Evolutionary conservation across 257 asterid genomes (phyloP), one percentile per base, ranked within the genome.

Genomic region (Jaltomata sinuosa): DNA sequence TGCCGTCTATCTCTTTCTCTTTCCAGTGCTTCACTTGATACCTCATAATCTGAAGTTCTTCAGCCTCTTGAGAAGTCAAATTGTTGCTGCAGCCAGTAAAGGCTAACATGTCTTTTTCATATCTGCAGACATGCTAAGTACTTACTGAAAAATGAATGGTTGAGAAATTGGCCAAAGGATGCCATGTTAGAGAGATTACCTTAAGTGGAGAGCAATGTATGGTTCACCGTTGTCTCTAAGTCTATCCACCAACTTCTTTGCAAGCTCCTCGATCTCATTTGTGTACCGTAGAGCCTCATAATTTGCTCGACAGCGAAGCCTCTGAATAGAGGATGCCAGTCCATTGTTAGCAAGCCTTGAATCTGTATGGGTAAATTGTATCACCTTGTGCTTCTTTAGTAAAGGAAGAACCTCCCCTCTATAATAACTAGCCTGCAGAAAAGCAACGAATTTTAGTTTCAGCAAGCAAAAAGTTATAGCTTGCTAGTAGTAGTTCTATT

Each of bases 31-130:
- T 85, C 16, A 91, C 93, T 2, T 50, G 80, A 86, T 90, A 79
- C 76, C 97, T 87, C 97, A 93, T 89, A 19, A 8, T 27, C 18
- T 85, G 92, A 36, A 93, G 93, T 74, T 91, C 96, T 87, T 88
- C 84, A 2, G 90, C 91, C 85, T 93, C 94, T 7, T 16, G 59
- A 6, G 82, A 49, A 5, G 87, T 92, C 72, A 93, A 84, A 72
- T 88, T 88, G 64, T 90, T 91, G 90, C 93, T 93, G 88, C 97
- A 93, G 53, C 96, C 97, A 0, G 97, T 93, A 89, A 93, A 93
- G 8, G 97, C 96, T 18, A 93, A 89, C 97, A 93, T 92, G 54
- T 93, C 97, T 83, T 93, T 92, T 87, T 93, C 97, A 32, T 93
- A 93, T 81, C 97, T 93, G 83, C 74, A 81, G 4, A 29, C 50